A percentile compares a stretch with the other conserved stretches of the same genome.
Conservation (phyloP, 2,329 filamentous ascomycete species). For the Orbilia javanica region DNA sequence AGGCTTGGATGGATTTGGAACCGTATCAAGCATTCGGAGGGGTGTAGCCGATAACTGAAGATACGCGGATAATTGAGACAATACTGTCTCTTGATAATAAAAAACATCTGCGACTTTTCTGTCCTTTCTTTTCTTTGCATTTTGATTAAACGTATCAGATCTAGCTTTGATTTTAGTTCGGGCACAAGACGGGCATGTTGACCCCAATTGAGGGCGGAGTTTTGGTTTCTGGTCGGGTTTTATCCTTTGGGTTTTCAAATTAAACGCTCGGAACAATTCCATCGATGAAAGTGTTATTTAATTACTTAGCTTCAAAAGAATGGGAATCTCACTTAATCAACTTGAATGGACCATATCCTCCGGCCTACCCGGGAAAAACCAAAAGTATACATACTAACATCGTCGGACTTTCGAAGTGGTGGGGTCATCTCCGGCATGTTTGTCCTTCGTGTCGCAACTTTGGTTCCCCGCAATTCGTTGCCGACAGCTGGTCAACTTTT, state of each 20-base stretch:
- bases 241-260: slow-evolving; percentile 2
- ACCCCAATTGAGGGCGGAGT: not conserved
- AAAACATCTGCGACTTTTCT: not conserved
- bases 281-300: not conserved
- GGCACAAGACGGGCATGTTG: not conserved
- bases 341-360: not conserved
- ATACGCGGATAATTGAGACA: not conserved
- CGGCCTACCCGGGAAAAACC: not conserved
- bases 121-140: not conserved
- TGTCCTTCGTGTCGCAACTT: not conserved
- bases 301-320: not conserved
- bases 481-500: slow-evolving; percentile 28
- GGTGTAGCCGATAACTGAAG: not conserved
- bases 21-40: slow-evolving; percentile 25
- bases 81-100: not conserved
- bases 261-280: not conserved
- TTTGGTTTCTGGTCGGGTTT: slow-evolving; percentile 2
- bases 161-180: not conserved
- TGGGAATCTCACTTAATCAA: not conserved
- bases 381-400: not conserved
- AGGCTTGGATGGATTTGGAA: slow-evolving; percentile 60
- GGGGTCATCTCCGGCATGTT: slow-evolving; percentile 16
- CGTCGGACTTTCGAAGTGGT: slow-evolving; percentile 40
- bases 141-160: not conserved
- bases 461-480: slow-evolving; percentile 57